Base-by-base conservation (phyloP, 2,329 filamentous ascomycete species). In the Cercospora sp. region DNA sequence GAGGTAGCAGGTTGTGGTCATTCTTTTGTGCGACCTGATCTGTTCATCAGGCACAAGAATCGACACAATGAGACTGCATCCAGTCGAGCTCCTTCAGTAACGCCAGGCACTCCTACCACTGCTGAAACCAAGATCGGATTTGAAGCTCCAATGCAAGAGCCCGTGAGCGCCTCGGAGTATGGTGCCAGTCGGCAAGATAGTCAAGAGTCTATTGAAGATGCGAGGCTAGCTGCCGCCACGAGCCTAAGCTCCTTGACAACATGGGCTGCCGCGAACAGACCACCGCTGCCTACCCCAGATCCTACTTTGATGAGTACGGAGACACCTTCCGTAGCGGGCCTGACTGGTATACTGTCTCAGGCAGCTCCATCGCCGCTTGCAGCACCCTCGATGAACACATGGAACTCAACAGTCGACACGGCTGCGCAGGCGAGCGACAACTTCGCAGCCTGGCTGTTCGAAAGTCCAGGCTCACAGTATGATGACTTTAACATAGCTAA, bases 1-100 rank as follows among this genome's bases (percentile, higher is more conserved):
- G 91, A 94, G 75, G 95, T 92, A 74, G 91, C 91, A 32, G 92
- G 94, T 76, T 97, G 94, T 80, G 88, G 89, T 68, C 90, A 93
- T 63, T 91, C 91, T n/a, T 98, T 97, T 81, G 94, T 97, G 66
- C 89, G 94, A 71, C 91, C 94, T 72, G 94, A 98, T 79, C 84
- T 98, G 66, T 93, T 94, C 76, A 91, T 94, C 76, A 89, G 81
- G 69, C 82, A 83, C 76, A 82, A 81, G 71, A 79, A 80, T 72
- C 76, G 79, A 70, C 80, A 82, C 68, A 80, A 59, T 30, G 63
- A 73, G 13, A 26, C 65, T 26, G 30, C 59, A 12, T 66, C 65
- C 21, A 49, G 53, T 43, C 53, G 51, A 28, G 37, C 32, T 26
- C 32, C n/a, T 8, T 37, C 37, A 43, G 13, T 53, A 55, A 43